Base-by-base conservation (phyloP, 1,284 basidiomycete genomes). In the Fereydounia khargensis region DNA sequence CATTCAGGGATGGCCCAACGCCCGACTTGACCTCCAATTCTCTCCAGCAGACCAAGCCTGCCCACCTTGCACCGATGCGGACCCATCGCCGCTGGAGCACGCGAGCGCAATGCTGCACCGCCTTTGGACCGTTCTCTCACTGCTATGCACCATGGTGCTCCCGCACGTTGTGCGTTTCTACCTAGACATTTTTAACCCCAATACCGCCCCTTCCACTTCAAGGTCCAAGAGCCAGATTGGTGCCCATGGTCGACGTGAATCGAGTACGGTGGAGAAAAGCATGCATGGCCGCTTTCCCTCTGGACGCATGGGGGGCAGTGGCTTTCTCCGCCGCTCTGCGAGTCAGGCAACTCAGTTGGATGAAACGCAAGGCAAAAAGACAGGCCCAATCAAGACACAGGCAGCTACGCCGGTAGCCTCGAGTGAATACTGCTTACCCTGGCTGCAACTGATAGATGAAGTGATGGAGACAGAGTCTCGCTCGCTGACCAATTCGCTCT, bases 271-370 rank as follows among this genome's bases (percentile, higher is more conserved):
- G 11, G 58, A 61, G 31, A 44, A 46, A 24, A 47, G 43, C 24
- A 61, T 61, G 58, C 58, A 61, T 13, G 58, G 58, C 19, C 52
- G 58, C 22, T 61, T 45, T 24, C 58, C 58, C 2, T 61, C 58
- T 16, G 28, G 14, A 11, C n/a, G n/a, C n/a, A n/a, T n/a, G n/a
- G n/a, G n/a, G n/a, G n/a, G n/a, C n/a, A n/a, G n/a, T n/a, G n/a
- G n/a, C n/a, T n/a, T n/a, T n/a, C n/a, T n/a, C n/a, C n/a, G n/a
- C n/a, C n/a, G n/a, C n/a, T n/a, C n/a, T n/a, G n/a, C n/a, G n/a
- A n/a, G n/a, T n/a, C n/a, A n/a, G n/a, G n/a, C n/a, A n/a, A n/a
- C n/a, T n/a, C n/a, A n/a, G n/a, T n/a, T n/a, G n/a, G n/a, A n/a
- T n/a, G n/a, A n/a, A n/a, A n/a, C n/a, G n/a, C n/a, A n/a, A n/a